Evolutionary conservation across 1,284 basidiomycete genomes (phyloP).

Genomic region (Moesziomyces antarcticus): DNA sequence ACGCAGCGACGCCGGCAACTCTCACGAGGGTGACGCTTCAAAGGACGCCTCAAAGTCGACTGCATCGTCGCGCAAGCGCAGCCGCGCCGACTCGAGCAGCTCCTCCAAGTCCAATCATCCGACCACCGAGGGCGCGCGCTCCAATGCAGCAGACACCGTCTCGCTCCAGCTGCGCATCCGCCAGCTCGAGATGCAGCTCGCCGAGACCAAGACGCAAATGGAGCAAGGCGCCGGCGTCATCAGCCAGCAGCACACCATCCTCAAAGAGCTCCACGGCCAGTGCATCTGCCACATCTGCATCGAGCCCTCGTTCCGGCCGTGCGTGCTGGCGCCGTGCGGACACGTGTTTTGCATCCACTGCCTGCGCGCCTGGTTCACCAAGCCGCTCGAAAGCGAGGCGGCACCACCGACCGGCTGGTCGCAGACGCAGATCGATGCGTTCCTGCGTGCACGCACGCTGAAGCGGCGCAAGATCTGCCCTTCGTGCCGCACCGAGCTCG

Average conservation of each 20-base stretch:
- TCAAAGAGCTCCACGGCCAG: slow-evolving; percentile 38
- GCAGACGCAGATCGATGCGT: slow-evolving; percentile 9
- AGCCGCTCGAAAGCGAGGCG: slow-evolving; percentile 40
- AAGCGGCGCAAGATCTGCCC: slow-evolving; percentile 63
- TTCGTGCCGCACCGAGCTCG: slow-evolving; percentile 57
- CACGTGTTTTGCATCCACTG: slow-evolving; percentile 64
- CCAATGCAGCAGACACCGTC: slow-evolving; percentile 10
- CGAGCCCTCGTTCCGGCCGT: slow-evolving; percentile 56
- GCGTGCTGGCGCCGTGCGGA: slow-evolving; percentile 61
- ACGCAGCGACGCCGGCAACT: neutral
- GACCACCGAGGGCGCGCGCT: slow-evolving; percentile 7
- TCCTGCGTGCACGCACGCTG: slow-evolving; percentile 33
- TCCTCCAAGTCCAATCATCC: slow-evolving; percentile 26
- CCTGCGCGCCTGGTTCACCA: slow-evolving; percentile 61
- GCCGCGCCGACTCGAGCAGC: slow-evolving; percentile 15
- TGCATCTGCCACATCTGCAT: slow-evolving; percentile 57
- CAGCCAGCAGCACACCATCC: slow-evolving; percentile 30
- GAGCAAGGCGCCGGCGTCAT: slow-evolving; percentile 22
- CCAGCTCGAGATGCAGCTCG: slow-evolving; percentile 41
- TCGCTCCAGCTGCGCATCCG: slow-evolving; percentile 34
- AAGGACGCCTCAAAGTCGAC: slow-evolving; percentile 4
- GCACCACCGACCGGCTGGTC: slow-evolving; percentile 18
- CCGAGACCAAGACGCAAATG: slow-evolving; percentile 21
- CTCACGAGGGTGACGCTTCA: slow-evolving; percentile 4
- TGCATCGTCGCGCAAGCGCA: slow-evolving; percentile 20